Evolutionary conservation across 495 filamentous ascomycete genomes (phyloP), one percentile per base, ranked within the genome.

Genomic region (Penicillium samsonianum): DNA sequence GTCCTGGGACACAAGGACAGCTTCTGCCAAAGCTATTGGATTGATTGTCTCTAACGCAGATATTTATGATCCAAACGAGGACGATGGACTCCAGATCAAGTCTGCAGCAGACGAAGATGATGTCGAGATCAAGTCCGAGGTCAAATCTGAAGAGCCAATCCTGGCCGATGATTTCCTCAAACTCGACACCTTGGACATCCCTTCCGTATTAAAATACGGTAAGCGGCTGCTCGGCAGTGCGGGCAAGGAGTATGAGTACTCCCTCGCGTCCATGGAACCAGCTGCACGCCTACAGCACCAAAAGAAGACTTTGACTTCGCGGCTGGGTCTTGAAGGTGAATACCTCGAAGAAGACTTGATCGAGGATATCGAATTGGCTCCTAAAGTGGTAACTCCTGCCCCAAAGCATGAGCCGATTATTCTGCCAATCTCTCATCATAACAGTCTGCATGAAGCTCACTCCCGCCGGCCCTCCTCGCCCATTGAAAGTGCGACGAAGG

Each of bases 1-100:
- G 68, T 91, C 90, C 57, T 98, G 94, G 94, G 94, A 98, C 60
- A 97, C 94, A 9, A 82, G 94, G 33, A 90, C 84, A 42, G 93
- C 95, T 43, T 87, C 94, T 40, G 90, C 94, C 57, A 94, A 90
- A 68, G 94, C 95, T 5, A 88, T 98, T 53, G 91, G 92, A 44
- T 87, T 91, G 52, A 97, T 98, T 61, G 86, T 94, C 54, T 85
- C 92, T 25, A 91, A 97, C 78, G 92, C 93, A 1, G 85, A 90
- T 45, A 72, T 79, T 40, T 98, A 90, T 66, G 91, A 98, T 54
- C 95, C 94, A 1, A 98, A 98, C 69, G 80, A 76, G 25, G 81
- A 83, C 17, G 86, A 89, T 57, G 78, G 76, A 20, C 57, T 68
- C 8, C 58, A 67, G 30, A 70, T 76, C 41, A 81, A 81, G 58